Base-by-base conservation (phyloP, 2,329 filamentous ascomycete genomes). In the Penicillium sp. region DNA sequence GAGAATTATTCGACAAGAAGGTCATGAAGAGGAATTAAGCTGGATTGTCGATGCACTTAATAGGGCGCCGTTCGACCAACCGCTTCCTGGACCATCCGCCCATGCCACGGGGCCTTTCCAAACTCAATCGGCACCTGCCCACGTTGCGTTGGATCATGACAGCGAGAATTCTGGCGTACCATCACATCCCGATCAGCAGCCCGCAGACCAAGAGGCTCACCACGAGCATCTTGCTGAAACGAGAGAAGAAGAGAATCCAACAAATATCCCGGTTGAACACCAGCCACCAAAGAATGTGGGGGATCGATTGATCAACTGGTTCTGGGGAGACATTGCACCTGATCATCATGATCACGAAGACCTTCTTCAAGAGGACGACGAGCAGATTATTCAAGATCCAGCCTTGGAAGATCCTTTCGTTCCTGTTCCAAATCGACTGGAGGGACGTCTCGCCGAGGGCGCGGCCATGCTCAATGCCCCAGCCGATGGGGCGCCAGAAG, bases 381-480 rank as follows among this genome's bases (percentile, higher is more conserved):
- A 88, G 54, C 84, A 85, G 48, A 75, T 86, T 28, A 82, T 87
- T 22, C 80, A 85, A 60, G 82, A 88, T 59, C 76, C 86, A 28
- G 83, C 81, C 7, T 79, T 83, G 34, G 87, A 90, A 72, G 82
- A 82, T 14, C 86, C 84, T 1, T 87, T 88, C 64, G 83, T 87
- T 0, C 83, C 83, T 34, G 78, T 84, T 62, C 76, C 78, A 60
- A 78, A 77, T 47, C 58, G 62, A 11, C n/a, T 57, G 20, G 60
- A 60, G n/a, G 55, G 63, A 6, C 58, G 34, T 10, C 56, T 42
- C 20, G 47, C 41, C 15, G 58, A 63, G 10, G 63, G 39, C 12
- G 63, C 34, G 0, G 59, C 47, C 2, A 14, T 58, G 17, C 64
- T 96, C 68, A 70, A 79, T 31, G 31, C 28, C n/a, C 57, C 11